Evolutionary conservation across 306 rosid genomes (phyloP).

Genomic region (Pyrus communis): DNA sequence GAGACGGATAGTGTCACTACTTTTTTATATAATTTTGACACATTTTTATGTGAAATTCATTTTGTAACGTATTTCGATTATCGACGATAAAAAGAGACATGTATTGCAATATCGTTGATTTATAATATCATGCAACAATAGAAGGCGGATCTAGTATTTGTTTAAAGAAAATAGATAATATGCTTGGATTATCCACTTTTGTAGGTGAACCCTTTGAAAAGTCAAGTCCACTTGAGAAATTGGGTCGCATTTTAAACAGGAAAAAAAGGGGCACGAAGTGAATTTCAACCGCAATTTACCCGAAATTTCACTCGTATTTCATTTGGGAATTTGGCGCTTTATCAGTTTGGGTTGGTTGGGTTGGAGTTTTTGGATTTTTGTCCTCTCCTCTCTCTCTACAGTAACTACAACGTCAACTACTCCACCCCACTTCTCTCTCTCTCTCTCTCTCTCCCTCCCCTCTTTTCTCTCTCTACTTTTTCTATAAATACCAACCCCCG

Average conservation of each 20-base stretch:
- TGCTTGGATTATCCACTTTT: constrained; percentile 25
- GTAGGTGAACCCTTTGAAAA: constrained; percentile 19
- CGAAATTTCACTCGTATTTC: constrained; percentile 13
- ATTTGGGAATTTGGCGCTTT: background rate
- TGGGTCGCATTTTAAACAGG: background rate
- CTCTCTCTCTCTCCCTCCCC: background rate
- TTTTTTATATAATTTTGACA: no score
- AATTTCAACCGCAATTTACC: constrained; percentile 2
- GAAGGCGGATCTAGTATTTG: no score
- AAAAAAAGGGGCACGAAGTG: background rate
- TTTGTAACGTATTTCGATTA: no score
- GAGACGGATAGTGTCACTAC: no score
- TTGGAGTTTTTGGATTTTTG: background rate
- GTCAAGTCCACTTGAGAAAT: constrained; percentile 1
- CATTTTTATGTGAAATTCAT: no score
- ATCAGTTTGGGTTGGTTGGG: background rate
- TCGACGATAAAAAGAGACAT: no score
- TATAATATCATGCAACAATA: no score
- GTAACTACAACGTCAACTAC: constrained; percentile 25
- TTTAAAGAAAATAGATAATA: background rate
- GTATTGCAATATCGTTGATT: no score
- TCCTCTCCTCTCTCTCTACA: background rate
- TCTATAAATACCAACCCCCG: constrained; percentile 39
- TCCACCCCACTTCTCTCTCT: constrained; percentile 3
- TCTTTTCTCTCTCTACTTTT: background rate